These are phyloP conservation scores for Lactuca sativa DNA, from an alignment of 129 eudicot genomes.

Conservation along the genomic window DNA sequence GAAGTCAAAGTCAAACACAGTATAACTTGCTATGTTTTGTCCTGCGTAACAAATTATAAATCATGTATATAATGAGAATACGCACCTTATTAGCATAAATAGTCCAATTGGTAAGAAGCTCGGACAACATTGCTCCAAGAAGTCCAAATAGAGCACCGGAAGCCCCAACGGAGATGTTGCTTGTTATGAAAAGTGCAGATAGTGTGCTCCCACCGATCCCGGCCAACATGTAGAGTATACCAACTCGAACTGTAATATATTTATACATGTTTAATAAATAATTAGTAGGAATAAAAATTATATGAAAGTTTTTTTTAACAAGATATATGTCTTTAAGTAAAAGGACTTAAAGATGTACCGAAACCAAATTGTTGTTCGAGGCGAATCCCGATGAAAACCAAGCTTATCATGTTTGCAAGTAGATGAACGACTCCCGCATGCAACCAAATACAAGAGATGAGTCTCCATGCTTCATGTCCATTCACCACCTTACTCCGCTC, in stretches of 20 bases:
- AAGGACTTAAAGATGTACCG: conserved; percentile 36
- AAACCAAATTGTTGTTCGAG: conserved; percentile 97
- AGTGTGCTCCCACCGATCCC: conserved; percentile 91
- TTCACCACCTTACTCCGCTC: conserved; percentile 80
- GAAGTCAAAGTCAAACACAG: too few species aligned
- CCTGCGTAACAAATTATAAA: background rate
- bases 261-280: background rate
- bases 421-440: conserved; percentile 94
- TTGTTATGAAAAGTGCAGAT: conserved; percentile 71
- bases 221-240: conserved; percentile 62
- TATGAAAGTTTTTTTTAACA: background rate
- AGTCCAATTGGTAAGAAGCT: conserved; percentile 86
- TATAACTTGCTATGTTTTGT: background rate
- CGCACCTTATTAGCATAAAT: conserved; percentile 89
- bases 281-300: background rate
- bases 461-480: conserved; percentile 85
- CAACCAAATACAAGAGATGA: conserved; percentile 77
- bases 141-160: conserved; percentile 97
- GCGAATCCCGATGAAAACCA: conserved; percentile 90
- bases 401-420: conserved; percentile 91
- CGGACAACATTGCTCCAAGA: conserved; percentile 97
- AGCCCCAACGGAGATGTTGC: conserved; percentile 89
- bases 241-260: conserved; percentile 71
- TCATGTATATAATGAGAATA: background rate
- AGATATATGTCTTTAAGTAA: too few species aligned